These are phyloP conservation scores for Phoenix dactylifera DNA, from an alignment of 176 grass and related monocot genomes.

Conservation along the genomic window DNA sequence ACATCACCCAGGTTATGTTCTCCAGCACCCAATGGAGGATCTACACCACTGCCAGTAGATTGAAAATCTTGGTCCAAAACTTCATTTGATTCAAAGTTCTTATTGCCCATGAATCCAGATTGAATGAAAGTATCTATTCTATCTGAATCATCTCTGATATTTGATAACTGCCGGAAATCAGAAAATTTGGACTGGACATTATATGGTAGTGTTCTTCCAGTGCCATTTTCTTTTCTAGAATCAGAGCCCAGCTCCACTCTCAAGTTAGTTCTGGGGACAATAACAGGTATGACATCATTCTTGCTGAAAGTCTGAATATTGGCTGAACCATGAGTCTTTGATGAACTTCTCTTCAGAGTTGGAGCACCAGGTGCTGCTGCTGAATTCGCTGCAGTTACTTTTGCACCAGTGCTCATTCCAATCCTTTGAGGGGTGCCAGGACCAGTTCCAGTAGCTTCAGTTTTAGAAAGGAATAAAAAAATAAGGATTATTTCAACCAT, in stretches of 20 bases:
- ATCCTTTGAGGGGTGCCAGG: slow-evolving; percentile 66
- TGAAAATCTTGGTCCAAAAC: slow-evolving; percentile 42
- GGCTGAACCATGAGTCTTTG: slow-evolving; percentile 43
- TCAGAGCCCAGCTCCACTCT: slow-evolving; percentile 51
- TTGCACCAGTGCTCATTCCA: slow-evolving; percentile 41
- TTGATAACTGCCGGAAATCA: slow-evolving; percentile 19
- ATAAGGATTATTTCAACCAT: slow-evolving; percentile 9
- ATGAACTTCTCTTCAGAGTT: slow-evolving; percentile 57
- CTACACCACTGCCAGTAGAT: slow-evolving; percentile 42
- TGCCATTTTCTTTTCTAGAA: slow-evolving; percentile 45
- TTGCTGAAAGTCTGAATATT: slow-evolving; percentile 49
- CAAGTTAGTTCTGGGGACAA: slow-evolving; percentile 80
- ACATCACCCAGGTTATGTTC: slow-evolving; percentile 34
- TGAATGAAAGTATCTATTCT: slow-evolving; percentile 15
- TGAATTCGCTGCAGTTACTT: slow-evolving; percentile 42
- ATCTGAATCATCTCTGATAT: slow-evolving; percentile 39
- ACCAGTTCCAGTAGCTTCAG: slow-evolving; percentile 43
- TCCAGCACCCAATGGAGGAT: slow-evolving; percentile 41
- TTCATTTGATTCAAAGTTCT: slow-evolving; percentile 41
- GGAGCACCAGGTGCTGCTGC: slow-evolving; percentile 33
- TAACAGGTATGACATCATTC: slow-evolving; percentile 53
- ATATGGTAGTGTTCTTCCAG: too few species aligned
- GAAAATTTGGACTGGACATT: too few species aligned
- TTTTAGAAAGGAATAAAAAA: slow-evolving; percentile 33
- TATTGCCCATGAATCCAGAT: slow-evolving; percentile 20